Evolutionary conservation across 73 alveolate genomes (phyloP).

Genomic region (Tetrahymena borealis): DNA sequence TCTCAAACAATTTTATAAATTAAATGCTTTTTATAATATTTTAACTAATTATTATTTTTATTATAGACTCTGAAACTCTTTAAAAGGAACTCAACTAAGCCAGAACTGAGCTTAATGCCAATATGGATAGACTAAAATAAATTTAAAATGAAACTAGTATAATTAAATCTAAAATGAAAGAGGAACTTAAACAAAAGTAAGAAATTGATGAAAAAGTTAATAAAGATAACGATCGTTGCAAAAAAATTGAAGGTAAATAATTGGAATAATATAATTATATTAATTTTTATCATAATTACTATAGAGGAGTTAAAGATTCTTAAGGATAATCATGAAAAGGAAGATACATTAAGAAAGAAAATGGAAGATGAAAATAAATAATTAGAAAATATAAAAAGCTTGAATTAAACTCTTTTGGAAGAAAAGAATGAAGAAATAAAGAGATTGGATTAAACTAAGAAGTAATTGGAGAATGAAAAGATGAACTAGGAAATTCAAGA

Average conservation of each 20-base stretch:
- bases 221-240: conserved; percentile 39
- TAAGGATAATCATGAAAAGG: conserved; percentile 54
- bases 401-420: conserved; percentile 38
- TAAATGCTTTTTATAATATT: too few species aligned
- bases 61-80: conserved; percentile 14
- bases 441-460: conserved; percentile 52
- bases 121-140: conserved; percentile 14
- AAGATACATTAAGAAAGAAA: conserved; percentile 35
- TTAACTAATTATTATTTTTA: too few species aligned
- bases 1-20: too few species aligned
- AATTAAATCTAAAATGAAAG: conserved; percentile 3
- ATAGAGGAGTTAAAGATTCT: conserved; percentile 46
- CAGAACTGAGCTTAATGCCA: conserved; percentile 5
- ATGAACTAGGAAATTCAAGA: conserved; percentile 48
- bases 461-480: conserved; percentile 58
- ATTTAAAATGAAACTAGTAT: conserved; percentile 19
- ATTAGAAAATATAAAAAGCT: conserved; percentile 4
- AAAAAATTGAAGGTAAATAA: conserved; percentile 24
- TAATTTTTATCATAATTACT: conserved; percentile 4
- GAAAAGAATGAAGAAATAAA: conserved; percentile 48
- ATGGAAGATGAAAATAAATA: conserved; percentile 21
- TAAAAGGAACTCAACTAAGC: neutral
- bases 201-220: conserved; percentile 54
- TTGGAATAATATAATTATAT: conserved; percentile 11
- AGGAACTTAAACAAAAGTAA: conserved; percentile 44